Base-by-base conservation (phyloP, 2,329 filamentous ascomycete genomes). In the Balansia obtecta region DNA sequence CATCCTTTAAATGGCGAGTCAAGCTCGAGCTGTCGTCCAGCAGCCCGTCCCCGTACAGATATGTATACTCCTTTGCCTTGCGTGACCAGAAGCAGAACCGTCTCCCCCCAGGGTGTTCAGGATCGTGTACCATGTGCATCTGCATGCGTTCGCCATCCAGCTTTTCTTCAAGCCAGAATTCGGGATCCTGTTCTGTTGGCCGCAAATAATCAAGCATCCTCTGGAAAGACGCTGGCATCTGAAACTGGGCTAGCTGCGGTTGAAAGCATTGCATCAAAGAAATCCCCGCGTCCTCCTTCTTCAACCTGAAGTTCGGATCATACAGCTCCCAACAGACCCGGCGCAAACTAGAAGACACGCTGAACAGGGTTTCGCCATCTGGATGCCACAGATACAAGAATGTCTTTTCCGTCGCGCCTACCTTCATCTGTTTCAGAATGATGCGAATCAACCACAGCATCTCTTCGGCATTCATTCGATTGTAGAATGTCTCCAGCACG, bases 101-200 rank as follows among this genome's bases (percentile, higher is more conserved):
- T 50, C 75, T 81, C 0, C 88, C 87, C 0, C 89, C 88, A 0
- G 80, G 76, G 0, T 81, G 70, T 1, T 66, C 68, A 3, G 80
- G 70, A 56, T 96, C 88, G 51, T 85, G 74, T 12, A 79, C 67
- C 85, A 97, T 90, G 65, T 98, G 93, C 63, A 98, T 76, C 65
- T 98, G 93, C 84, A 98, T 96, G 27, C 93, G 80, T 68, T 98
- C 93, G 1, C 93, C 93, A 58, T 98, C 93, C 9, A 98, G 73
- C 66, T 98, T 98, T 68, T 98, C 93, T 65, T 98, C 93, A 45
- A 97, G 93, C 89, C 90, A 97, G 61, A 94, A 98, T 9, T 85
- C 80, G 0, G 76, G 72, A 48, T 94, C 83, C 0, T 87, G 82
- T 22, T 83, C 77, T 0, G 80, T 83, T 0, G 77, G 73, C 2